phyloP scores from a whole-genome alignment of 2,329 filamentous ascomycete species.

The Penicillium sp. region DNA sequence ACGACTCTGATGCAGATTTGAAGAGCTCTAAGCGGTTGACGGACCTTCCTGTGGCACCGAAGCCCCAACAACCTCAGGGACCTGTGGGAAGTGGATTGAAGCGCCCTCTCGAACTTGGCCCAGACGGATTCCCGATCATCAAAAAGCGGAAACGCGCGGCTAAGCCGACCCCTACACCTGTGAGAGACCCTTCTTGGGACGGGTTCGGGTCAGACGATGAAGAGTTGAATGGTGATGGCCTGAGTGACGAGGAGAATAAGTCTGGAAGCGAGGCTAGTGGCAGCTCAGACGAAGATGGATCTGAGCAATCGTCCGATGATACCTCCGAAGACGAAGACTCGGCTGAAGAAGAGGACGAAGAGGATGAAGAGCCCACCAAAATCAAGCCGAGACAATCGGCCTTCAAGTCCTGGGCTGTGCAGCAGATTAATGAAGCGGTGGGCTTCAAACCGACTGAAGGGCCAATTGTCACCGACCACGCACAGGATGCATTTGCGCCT shows the following conservation, averaged over 20 bases:
- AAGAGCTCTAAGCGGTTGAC: constrained; percentile 22
- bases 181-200: constrained; percentile 46
- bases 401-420: constrained; percentile 91
- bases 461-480: constrained; percentile 26
- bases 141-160: constrained; percentile 72
- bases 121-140: constrained; percentile 75
- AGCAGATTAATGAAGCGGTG: constrained; percentile 78
- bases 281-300: too few relatives aligned
- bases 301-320: constrained; percentile 7
- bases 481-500: constrained; percentile 33
- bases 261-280: constrained; percentile 29
- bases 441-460: constrained; percentile 59
- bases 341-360: constrained; percentile 23
- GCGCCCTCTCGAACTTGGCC: constrained; percentile 75
- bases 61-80: constrained; percentile 48
- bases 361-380: constrained; percentile 15
- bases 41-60: constrained; percentile 33
- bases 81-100: constrained; percentile 73
- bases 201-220: constrained; percentile 46
- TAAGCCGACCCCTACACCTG: constrained; percentile 44
- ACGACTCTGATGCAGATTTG: constrained; percentile 33
- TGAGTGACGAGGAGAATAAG: constrained; percentile 31
- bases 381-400: constrained; percentile 54
- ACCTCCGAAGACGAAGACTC: constrained; percentile 30
- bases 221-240: constrained; percentile 41